These are phyloP conservation scores for Fusarium staphyleae DNA, from an alignment of 2,329 filamentous ascomycete genomes.

Conservation along the genomic window DNA sequence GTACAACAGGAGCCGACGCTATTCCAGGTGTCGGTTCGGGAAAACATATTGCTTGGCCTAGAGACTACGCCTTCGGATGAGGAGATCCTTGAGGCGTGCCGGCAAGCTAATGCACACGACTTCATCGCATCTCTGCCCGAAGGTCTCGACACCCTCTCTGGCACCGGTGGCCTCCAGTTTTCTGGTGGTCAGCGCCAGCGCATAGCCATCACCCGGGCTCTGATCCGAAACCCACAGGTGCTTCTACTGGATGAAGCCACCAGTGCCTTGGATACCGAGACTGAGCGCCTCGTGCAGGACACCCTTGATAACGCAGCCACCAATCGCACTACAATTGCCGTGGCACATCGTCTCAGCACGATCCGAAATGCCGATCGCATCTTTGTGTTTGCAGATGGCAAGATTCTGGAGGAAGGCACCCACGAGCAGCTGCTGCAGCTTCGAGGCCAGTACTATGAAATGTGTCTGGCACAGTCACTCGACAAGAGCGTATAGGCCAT, in stretches of 20 bases:
- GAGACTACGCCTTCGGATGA: neutral
- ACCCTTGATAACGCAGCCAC: slow-evolving; percentile 6
- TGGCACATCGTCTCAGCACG: slow-evolving; percentile 17
- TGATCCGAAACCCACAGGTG: slow-evolving; percentile 8
- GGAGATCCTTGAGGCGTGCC: neutral
- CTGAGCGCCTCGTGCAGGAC: slow-evolving; percentile 6
- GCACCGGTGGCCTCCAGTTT: neutral
- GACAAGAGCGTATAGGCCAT: too few species aligned
- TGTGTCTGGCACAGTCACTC: slow-evolving; percentile 12
- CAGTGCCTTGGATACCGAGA: slow-evolving; percentile 10
- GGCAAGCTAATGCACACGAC: neutral
- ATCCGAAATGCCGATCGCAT: slow-evolving; percentile 8
- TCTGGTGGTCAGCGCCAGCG: slow-evolving; percentile 7
- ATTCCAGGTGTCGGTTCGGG: slow-evolving; percentile 78
- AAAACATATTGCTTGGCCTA: slow-evolving; percentile 66
- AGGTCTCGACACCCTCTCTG: neutral
- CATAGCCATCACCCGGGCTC: neutral
- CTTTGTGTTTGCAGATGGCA: slow-evolving; percentile 4
- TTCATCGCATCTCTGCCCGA: slow-evolving; percentile 2
- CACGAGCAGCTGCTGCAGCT: slow-evolving; percentile 4
- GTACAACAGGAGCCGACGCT: slow-evolving; percentile 68
- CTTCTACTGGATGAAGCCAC: slow-evolving; percentile 12
- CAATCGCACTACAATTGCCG: slow-evolving; percentile 12
- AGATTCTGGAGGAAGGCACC: slow-evolving; percentile 8
- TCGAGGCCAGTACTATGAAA: neutral